These are phyloP conservation scores for Pseudozyma thailandica DNA, from an alignment of 1,284 basidiomycete species.

Conservation along the genomic window DNA sequence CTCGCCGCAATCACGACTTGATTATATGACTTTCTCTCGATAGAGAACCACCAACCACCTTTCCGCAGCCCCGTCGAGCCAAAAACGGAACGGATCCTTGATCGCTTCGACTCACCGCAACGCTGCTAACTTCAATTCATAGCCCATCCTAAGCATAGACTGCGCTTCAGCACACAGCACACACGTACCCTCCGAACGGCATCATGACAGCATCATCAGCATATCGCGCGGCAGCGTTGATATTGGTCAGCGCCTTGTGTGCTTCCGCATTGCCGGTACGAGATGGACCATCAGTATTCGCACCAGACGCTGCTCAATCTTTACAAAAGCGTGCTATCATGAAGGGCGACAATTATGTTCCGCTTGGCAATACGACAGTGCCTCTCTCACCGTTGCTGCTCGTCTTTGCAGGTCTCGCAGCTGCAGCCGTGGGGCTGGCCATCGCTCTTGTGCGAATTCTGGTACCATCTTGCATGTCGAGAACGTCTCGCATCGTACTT, in stretches of 20 bases:
- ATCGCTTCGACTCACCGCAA: not conserved
- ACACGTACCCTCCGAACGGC: not conserved
- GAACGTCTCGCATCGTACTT: slow-evolving; percentile 33
- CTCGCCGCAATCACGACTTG: no score
- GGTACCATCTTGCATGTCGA: slow-evolving; percentile 36
- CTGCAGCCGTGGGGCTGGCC: slow-evolving; percentile 17
- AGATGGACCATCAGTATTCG: slow-evolving; percentile 29
- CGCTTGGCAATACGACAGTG: slow-evolving; percentile 34
- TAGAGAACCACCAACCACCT: no score
- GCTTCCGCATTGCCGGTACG: slow-evolving; percentile 20
- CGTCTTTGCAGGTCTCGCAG: slow-evolving; percentile 34
- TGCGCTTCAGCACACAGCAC: not conserved
- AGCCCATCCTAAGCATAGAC: not conserved
- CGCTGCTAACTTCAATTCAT: no score
- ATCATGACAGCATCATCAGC: slow-evolving; percentile 4
- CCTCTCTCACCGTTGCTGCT: slow-evolving; percentile 43
- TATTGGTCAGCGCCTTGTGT: slow-evolving; percentile 19
- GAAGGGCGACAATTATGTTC: slow-evolving; percentile 49
- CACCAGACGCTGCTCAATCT: slow-evolving; percentile 16
- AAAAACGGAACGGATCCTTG: not conserved
- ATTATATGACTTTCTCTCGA: no score
- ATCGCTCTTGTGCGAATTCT: slow-evolving; percentile 32
- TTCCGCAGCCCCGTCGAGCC: not conserved
- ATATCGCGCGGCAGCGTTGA: slow-evolving; percentile 9
- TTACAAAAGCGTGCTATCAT: slow-evolving; percentile 48